phyloP scores from a whole-genome alignment of 2,329 filamentous ascomycete genomes.

The Colletotrichum sp. region DNA sequence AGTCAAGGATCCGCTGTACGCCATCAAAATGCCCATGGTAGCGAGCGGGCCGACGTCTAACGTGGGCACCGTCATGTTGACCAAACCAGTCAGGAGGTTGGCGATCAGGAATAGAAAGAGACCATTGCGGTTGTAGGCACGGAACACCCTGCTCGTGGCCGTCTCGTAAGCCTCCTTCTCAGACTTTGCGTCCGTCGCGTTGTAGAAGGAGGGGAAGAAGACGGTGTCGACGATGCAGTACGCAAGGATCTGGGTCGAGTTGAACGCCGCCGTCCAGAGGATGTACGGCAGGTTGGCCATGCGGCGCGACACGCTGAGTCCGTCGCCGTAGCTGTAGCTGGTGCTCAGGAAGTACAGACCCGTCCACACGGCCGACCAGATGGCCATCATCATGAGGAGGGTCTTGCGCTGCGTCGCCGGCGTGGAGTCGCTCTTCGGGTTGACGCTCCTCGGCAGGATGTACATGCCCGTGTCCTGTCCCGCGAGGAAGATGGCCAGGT shows the following conservation, averaged over 20 bases:
- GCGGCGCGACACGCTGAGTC: constrained; percentile 81
- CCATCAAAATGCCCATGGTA: constrained; percentile 77
- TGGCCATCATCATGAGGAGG: constrained; percentile 67
- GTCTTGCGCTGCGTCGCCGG: constrained; percentile 55
- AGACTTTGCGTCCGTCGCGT: constrained; percentile 54
- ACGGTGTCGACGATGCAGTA: constrained; percentile 80
- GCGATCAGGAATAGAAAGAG: constrained; percentile 84
- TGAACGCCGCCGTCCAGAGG: constrained; percentile 91
- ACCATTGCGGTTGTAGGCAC: constrained; percentile 88
- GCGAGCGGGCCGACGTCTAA: constrained; percentile 68
- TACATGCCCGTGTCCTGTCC: constrained; percentile 85
- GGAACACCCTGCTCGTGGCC: constrained; percentile 82
- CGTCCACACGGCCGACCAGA: constrained; percentile 73
- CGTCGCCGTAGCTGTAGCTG: constrained; percentile 71
- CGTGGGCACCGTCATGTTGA: constrained; percentile 88
- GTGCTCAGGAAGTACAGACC: constrained; percentile 73
- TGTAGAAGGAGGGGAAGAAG: constrained; percentile 77
- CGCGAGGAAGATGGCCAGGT: constrained; percentile 91
- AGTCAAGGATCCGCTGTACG: constrained; percentile 73
- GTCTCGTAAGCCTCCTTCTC: constrained; percentile 69
- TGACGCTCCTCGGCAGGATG: constrained; percentile 69
- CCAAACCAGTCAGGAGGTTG: constrained; percentile 85
- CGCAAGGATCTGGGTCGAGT: constrained; percentile 78
- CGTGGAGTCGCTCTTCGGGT: constrained; percentile 44
- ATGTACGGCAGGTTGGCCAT: constrained; percentile 94